Evolutionary conservation across 345 rosid genomes (phyloP), one percentile per base, ranked within the genome.

Genomic region (Gossypium arboreum): DNA sequence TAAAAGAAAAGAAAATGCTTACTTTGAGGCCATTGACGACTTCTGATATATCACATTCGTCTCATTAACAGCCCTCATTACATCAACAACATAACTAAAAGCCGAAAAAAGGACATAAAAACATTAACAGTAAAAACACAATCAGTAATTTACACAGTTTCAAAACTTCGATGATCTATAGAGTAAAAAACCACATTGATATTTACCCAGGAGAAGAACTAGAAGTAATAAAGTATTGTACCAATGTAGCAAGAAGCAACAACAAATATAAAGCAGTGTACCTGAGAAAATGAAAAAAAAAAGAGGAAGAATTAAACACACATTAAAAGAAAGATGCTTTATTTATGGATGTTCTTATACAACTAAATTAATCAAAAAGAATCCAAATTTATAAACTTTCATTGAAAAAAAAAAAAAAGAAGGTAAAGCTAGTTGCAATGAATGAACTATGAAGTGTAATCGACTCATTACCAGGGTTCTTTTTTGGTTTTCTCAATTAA

Each of bases 161-260:
- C 41, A 69, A 16, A 25, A 58, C n/a, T 65, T 18, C 7, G 54
- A 68, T 12, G 9, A 41, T 8, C 12, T 34, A 34, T 34, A 54
- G 73, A 66, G 73, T 60, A 18, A 29, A 22, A 67, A 55, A n/a
- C 60, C 70, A 41, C 51, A 57, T 55, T 34, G 58, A 74, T 55
- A 72, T 47, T 82, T 86, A 93, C 99, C 99, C 97, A 18, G 99
- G 99, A 70, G 99, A 93, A 80, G 98, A 87, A 79, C 88, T 80
- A 75, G 99, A 82, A 10, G 99, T 90, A 56, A 89, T 29, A 64
- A 96, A 93, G 79, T 93, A 96, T 80, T 92, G 99, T 50, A 92
- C 81, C 87, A 96, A 85, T 41, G 99, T 90, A 2, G 78, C 84
- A 64, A 82, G 75, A 73, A 87, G 85, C 76, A 96, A 83, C 71